phyloP scores from a whole-genome alignment of 768 basidiomycete genomes.

The Daedalea quercina region DNA sequence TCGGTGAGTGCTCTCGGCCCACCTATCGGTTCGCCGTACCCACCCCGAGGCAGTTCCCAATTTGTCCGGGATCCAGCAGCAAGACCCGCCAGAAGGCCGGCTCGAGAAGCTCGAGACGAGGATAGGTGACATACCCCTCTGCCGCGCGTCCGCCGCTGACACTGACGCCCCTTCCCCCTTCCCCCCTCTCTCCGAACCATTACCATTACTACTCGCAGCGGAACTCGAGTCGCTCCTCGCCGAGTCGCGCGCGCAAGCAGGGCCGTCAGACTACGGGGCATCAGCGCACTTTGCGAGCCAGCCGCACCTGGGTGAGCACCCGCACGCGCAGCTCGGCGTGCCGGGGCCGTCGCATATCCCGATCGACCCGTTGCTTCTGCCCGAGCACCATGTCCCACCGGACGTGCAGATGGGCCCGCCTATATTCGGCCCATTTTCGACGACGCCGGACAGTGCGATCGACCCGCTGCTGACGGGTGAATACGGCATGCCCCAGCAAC shows the following conservation, averaged over 20 bases:
- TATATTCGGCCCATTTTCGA: background rate
- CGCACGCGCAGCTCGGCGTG: background rate
- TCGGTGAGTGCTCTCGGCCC: constrained; percentile 33
- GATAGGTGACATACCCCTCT: constrained; percentile 44
- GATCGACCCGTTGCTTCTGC: background rate
- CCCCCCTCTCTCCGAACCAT: too few relatives aligned
- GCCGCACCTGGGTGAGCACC: background rate
- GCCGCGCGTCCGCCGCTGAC: background rate
- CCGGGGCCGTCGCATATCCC: background rate
- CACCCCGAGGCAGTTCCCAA: background rate
- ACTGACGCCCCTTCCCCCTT: background rate
- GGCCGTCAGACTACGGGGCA: background rate
- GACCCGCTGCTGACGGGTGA: background rate
- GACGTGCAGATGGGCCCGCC: background rate
- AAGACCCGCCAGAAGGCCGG: constrained; percentile 51
- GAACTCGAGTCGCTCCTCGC: constrained; percentile 62
- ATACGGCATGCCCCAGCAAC: background rate
- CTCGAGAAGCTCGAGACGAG: constrained; percentile 61
- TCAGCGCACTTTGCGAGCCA: too few relatives aligned
- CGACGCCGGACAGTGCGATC: background rate
- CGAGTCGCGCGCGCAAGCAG: constrained; percentile 38
- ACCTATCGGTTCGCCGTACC: background rate
- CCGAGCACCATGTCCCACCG: background rate
- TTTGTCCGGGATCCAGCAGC: constrained; percentile 21
- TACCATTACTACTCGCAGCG: too few relatives aligned